Evolutionary conservation across 2,329 filamentous ascomycete genomes (phyloP).

Genomic region (Polychaeton citri): DNA sequence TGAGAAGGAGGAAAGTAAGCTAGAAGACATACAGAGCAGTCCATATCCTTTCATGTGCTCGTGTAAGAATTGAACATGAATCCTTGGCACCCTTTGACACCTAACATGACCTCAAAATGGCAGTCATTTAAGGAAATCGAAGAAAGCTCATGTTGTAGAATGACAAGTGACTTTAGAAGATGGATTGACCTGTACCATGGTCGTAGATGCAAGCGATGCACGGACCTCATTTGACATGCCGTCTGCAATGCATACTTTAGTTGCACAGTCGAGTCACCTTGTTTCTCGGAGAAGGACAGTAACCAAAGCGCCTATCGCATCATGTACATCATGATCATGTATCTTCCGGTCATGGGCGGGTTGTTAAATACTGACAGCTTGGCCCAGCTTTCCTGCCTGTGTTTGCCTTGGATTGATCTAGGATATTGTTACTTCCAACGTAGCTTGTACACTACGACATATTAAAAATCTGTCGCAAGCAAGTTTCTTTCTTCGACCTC

Average conservation of each 20-base stretch:
- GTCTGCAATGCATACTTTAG: background rate
- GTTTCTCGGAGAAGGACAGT: too few species aligned
- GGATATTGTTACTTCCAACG: too few species aligned
- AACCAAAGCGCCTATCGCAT: too few species aligned
- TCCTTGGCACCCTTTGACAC: background rate
- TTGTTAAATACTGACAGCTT: too few species aligned
- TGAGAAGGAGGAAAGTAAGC: background rate
- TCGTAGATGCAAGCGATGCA: background rate
- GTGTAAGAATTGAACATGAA: background rate
- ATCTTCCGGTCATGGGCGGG: too few species aligned
- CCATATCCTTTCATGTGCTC: background rate
- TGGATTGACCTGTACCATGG: background rate
- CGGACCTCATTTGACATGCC: background rate
- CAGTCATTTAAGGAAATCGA: background rate
- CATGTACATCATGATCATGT: too few species aligned
- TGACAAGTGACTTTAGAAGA: background rate
- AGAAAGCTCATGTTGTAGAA: background rate
- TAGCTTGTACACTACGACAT: too few species aligned
- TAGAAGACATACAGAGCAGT: background rate
- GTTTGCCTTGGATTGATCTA: too few species aligned
- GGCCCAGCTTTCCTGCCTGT: background rate
- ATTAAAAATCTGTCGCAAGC: too few species aligned
- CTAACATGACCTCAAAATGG: background rate
- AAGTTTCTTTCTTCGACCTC: too few species aligned
- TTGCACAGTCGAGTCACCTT: background rate